Conservation (phyloP, 352 stramenopile species). For the Globisporangium recalcitrans region DNA sequence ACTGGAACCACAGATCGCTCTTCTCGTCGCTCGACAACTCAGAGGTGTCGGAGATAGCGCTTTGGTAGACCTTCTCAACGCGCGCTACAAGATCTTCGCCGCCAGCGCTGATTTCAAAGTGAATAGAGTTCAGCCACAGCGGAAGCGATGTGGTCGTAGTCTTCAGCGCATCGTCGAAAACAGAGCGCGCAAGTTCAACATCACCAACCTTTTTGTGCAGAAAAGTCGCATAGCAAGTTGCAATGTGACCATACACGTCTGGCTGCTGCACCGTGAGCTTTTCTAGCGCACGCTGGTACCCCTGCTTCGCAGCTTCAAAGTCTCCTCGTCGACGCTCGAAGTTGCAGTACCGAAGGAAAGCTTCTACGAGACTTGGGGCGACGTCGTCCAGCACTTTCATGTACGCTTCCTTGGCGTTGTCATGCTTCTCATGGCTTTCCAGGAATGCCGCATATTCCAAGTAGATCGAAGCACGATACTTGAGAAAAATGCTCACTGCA, state of each 20-base stretch:
- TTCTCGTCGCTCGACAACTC: constrained; percentile 64
- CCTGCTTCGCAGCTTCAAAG: constrained; percentile 40
- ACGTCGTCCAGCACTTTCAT: constrained; percentile 50
- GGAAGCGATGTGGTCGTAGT: constrained; percentile 40
- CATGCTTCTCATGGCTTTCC: constrained; percentile 49
- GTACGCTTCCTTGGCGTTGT: constrained; percentile 45
- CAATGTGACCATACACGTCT: constrained; percentile 46
- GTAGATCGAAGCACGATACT: constrained; percentile 67
- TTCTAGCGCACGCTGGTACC: constrained; percentile 53
- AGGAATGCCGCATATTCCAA: constrained; percentile 72
- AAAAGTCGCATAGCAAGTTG: constrained; percentile 56
- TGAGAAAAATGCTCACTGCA: constrained; percentile 62
- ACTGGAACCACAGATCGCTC: constrained; percentile 78
- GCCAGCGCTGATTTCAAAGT: constrained; percentile 51
- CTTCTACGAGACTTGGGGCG: constrained; percentile 57
- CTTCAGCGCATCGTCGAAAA: constrained; percentile 42
- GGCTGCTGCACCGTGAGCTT: constrained; percentile 28
- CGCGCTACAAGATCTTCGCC: constrained; percentile 30
- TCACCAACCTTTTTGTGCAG: constrained; percentile 44
- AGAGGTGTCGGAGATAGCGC: constrained; percentile 43
- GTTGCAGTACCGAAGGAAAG: constrained; percentile 59
- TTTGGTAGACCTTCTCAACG: constrained; percentile 41
- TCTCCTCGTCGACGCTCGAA: constrained; percentile 60
- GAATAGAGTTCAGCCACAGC: constrained; percentile 64
- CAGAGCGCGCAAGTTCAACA: constrained; percentile 26